A percentile compares a stretch with the other conserved stretches of the same genome.
Evolutionary conservation across 768 basidiomycete genomes (phyloP).

Genomic region (Podaxis pistillaris): DNA sequence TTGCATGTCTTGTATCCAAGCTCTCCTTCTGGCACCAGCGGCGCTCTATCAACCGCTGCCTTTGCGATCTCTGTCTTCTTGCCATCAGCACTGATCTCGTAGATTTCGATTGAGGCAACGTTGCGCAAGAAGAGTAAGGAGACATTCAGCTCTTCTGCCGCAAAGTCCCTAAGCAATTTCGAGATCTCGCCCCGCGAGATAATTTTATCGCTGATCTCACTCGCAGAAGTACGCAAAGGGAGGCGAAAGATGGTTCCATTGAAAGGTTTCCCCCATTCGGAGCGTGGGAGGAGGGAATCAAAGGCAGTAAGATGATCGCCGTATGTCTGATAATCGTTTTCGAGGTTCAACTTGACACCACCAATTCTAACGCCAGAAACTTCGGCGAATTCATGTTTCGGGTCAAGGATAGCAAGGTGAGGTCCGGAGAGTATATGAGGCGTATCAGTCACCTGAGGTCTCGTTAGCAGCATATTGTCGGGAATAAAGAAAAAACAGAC

Average conservation of each 20-base stretch:
- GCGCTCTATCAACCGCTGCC: background rate
- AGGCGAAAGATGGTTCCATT: constrained; percentile 45
- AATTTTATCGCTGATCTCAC: constrained; percentile 33
- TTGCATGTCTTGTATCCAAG: background rate
- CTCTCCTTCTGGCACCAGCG: constrained; percentile 14
- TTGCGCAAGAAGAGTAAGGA: constrained; percentile 45
- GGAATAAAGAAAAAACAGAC: constrained; percentile 14
- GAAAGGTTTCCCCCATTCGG: constrained; percentile 23
- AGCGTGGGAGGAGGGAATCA: constrained; percentile 21
- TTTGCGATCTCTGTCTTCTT: background rate
- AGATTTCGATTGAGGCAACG: constrained; percentile 37
- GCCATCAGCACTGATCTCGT: constrained; percentile 33
- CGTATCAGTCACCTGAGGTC: constrained; percentile 43
- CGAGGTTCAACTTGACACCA: constrained; percentile 26
- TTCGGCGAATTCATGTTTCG: constrained; percentile 28
- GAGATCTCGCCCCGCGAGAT: constrained; percentile 31
- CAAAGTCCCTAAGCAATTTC: constrained; percentile 39
- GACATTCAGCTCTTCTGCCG: constrained; percentile 36
- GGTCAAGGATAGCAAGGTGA: constrained; percentile 42
- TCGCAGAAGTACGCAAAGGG: constrained; percentile 36
- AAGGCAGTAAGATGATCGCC: constrained; percentile 34
- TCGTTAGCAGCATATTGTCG: background rate
- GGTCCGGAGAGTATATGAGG: constrained; percentile 46
- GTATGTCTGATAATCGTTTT: constrained; percentile 19
- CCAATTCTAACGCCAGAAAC: constrained; percentile 23